Evolutionary conservation across 352 stramenopile species (phyloP).

Genomic region (Globisporangium abappressorium): DNA sequence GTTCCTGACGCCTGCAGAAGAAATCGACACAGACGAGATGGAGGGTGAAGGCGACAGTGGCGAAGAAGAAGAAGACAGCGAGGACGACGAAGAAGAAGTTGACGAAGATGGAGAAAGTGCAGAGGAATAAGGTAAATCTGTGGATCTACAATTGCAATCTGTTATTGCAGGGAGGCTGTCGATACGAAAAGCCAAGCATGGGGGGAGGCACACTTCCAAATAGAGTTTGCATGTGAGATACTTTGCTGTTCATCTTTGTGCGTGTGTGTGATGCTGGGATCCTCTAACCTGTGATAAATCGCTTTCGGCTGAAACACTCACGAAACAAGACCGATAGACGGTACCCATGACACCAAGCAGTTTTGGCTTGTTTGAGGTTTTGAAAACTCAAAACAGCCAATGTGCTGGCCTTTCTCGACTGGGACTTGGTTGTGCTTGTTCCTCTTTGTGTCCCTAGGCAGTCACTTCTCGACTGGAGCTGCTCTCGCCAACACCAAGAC

Average conservation of each 20-base stretch:
- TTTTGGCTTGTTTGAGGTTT: not conserved
- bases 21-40: slow-evolving; percentile 21
- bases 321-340: not conserved
- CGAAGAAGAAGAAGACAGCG: not conserved
- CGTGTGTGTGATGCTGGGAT: not conserved
- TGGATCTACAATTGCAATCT: not conserved
- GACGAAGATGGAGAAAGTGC: not conserved
- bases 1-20: slow-evolving; percentile 40
- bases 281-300: not conserved
- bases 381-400: not conserved
- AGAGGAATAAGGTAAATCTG: not conserved
- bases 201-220: not conserved
- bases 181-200: not conserved
- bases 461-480: slow-evolving; percentile 5
- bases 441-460: not conserved
- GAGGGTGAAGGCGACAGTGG: not conserved
- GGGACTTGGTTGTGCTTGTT: not conserved
- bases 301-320: not conserved
- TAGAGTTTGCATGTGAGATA: not conserved
- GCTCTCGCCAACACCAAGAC: not conserved
- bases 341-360: not conserved
- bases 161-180: not conserved
- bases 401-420: not conserved
- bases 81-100: not conserved
- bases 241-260: not conserved